These are phyloP conservation scores for Rehmannia glutinosa DNA, from an alignment of 257 asterid genomes.

Conservation along the genomic window DNA sequence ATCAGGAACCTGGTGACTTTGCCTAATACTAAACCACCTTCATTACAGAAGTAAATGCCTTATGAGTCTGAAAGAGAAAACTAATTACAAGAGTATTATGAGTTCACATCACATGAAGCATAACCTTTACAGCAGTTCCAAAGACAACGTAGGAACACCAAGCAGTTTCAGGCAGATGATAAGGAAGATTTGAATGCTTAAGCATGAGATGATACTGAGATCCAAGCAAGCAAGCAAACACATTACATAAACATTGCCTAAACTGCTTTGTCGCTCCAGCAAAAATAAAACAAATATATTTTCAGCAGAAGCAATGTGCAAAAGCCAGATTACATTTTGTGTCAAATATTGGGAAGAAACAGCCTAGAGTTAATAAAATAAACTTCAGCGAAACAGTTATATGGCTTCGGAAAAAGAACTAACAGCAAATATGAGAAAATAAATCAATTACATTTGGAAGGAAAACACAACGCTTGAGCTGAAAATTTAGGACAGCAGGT, in stretches of 20 bases:
- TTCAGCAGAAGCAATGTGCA: slow-evolving; percentile 6
- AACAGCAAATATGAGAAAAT: slow-evolving; percentile 12
- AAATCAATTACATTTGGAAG: slow-evolving; percentile 74
- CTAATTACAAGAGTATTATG: background rate
- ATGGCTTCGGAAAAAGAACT: slow-evolving; percentile 10
- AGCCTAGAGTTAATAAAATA: background rate
- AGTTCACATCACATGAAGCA: background rate
- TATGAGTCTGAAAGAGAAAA: slow-evolving; percentile 9
- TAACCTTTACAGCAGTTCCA: background rate
- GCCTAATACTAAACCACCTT: background rate
- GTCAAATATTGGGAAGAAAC: background rate
- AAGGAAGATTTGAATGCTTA: background rate
- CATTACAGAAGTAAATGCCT: background rate
- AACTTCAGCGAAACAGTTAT: background rate
- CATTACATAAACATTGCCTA: background rate
- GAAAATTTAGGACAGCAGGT: slow-evolving; percentile 87
- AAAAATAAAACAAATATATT: background rate
- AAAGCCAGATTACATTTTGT: background rate
- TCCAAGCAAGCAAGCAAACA: slow-evolving; percentile 16
- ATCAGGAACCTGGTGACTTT: background rate
- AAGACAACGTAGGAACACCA: background rate
- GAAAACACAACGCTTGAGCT: slow-evolving; percentile 98
- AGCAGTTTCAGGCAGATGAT: slow-evolving; percentile 10
- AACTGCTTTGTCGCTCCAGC: background rate
- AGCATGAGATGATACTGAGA: background rate